A percentile compares a stretch with the other conserved stretches of the same genome.
phyloP scores from a whole-genome alignment of 1,139 yeast genomes.

The Eremothecium gossypii region DNA sequence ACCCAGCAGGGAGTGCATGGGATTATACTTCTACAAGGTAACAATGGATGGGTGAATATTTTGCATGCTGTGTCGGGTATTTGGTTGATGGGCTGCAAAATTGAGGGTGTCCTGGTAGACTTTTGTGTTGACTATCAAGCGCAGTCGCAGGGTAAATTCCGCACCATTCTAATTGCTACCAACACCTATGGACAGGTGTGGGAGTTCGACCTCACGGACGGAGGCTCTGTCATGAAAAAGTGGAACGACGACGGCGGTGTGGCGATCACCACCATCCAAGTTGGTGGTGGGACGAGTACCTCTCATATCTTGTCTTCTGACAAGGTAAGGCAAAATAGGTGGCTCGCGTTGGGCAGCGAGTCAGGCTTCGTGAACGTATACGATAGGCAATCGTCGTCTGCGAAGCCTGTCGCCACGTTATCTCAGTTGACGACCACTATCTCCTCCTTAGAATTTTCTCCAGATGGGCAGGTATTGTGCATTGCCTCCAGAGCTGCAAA shows the following conservation, averaged over 20 bases:
- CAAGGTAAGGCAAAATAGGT: slow-evolving; percentile 44
- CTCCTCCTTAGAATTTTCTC: slow-evolving; percentile 62
- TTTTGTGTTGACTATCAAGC: slow-evolving; percentile 50
- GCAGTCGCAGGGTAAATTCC: slow-evolving; percentile 17
- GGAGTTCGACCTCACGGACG: slow-evolving; percentile 59
- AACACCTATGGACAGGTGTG: slow-evolving; percentile 83
- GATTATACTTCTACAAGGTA: slow-evolving; percentile 69
- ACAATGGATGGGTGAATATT: slow-evolving; percentile 84
- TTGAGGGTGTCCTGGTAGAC: slow-evolving; percentile 77
- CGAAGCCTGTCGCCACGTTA: slow-evolving; percentile 48
- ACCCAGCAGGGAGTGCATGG: slow-evolving; percentile 44
- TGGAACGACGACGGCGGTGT: slow-evolving; percentile 89
- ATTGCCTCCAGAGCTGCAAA: slow-evolving; percentile 79
- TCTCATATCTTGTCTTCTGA: slow-evolving; percentile 20
- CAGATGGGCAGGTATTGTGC: slow-evolving; percentile 83
- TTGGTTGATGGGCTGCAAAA: slow-evolving; percentile 77
- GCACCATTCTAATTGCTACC: slow-evolving; percentile 45
- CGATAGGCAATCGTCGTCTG: slow-evolving; percentile 36
- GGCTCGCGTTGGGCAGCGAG: slow-evolving; percentile 82
- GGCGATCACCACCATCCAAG: slow-evolving; percentile 66
- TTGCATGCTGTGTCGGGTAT: slow-evolving; percentile 71
- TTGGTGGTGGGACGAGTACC: slow-evolving; percentile 53
- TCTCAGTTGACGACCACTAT: slow-evolving; percentile 80
- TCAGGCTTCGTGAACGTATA: slow-evolving; percentile 88
- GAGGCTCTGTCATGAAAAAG: slow-evolving; percentile 43